Evolutionary conservation across 495 filamentous ascomycete species (phyloP), one percentile per base, ranked within the genome.

Genomic region (Chaetomidium leptoderma): DNA sequence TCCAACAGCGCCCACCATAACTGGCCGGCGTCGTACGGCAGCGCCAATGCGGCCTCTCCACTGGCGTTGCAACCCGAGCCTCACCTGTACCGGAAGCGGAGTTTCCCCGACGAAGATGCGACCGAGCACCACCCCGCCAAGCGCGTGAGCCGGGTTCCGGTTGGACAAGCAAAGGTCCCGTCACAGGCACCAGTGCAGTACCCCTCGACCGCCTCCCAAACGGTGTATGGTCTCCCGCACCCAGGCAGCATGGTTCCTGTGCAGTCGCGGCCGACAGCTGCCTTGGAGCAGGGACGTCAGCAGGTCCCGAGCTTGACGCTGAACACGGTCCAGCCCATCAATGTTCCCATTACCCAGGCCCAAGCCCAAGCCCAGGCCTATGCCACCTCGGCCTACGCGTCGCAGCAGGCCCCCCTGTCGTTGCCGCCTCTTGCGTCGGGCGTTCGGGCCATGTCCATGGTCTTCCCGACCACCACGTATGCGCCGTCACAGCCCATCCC

Each of bases 101-200:
- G 82, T 57, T 78, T 81, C n/a, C 53, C 62, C 35, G 91, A 95
- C 35, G 81, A 84, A 13, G 76, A 81, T 11, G 71, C 69, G 27
- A 70, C 77, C 10, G 86, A 92, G 54, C 86, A 84, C n/a, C n/a
- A n/a, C 19, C 82, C 87, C 10, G 72, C 84, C 10, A 95, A 95
- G 75, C 78, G 87, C 57, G 49, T 76, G 53, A 76, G 67, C 70
- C 70, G 62, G 60, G 52, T 66, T 55, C 62, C 57, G 53, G 67
- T 40, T 49, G 47, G 60, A 47, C 50, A 57, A 66, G 68, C 19
- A 7, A 24, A 46, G 19, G 13, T 53, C 27, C 47, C 55, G 8
- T 52, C 53, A 9, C 67, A 68, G 35, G 19, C 51, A 4, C 17
- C 45, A 13, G 3, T 27, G 37, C 53, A 60, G 27, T 60, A 70